Percentiles rank a stretch among this genome's conserved stretches.
These are phyloP conservation scores for Daldinia sp. DNA, from an alignment of 2,329 filamentous ascomycete species.

Conservation along the genomic window DNA sequence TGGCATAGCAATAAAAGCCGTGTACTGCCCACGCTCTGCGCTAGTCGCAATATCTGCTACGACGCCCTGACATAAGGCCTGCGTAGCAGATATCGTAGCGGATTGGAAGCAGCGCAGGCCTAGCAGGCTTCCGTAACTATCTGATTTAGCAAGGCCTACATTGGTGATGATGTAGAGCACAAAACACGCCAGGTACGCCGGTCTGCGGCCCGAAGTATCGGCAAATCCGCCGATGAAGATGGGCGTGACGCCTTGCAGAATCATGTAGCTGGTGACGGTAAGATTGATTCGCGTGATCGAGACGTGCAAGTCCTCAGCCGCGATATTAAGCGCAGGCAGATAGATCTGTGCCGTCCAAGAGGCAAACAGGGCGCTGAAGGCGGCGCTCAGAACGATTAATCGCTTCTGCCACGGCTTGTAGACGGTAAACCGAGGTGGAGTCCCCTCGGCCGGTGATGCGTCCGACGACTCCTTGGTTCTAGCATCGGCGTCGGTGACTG, in stretches of 20 bases:
- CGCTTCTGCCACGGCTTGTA: constrained; percentile 37
- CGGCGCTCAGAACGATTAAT: constrained; percentile 40
- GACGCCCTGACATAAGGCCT: constrained; percentile 59
- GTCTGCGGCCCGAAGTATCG: constrained; percentile 54
- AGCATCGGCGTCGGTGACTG: constrained; percentile 9
- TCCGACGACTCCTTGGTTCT: constrained; percentile 25
- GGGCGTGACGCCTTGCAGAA: constrained; percentile 61
- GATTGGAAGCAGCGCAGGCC: constrained; percentile 59
- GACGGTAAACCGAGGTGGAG: constrained; percentile 31
- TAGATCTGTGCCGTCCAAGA: constrained; percentile 43
- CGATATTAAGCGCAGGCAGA: constrained; percentile 39
- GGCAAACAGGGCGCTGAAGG: constrained; percentile 40
- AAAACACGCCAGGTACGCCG: constrained; percentile 56
- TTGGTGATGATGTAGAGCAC: constrained; percentile 53
- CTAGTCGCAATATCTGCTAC: constrained; percentile 64
- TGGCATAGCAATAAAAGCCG: constrained; percentile 55
- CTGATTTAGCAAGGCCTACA: constrained; percentile 53
- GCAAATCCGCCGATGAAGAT: constrained; percentile 58
- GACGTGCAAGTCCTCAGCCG: constrained; percentile 38
- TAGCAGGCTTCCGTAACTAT: constrained; percentile 52
- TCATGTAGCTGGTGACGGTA: constrained; percentile 52
- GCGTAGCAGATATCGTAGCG: constrained; percentile 59
- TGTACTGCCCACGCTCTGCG: constrained; percentile 61
- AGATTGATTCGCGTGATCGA: constrained; percentile 42
- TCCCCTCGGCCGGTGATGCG: constrained; percentile 11